Evolutionary conservation across 2,329 filamentous ascomycete genomes (phyloP), one percentile per base, ranked within the genome.

Genomic region (Fusarium denticulatum): DNA sequence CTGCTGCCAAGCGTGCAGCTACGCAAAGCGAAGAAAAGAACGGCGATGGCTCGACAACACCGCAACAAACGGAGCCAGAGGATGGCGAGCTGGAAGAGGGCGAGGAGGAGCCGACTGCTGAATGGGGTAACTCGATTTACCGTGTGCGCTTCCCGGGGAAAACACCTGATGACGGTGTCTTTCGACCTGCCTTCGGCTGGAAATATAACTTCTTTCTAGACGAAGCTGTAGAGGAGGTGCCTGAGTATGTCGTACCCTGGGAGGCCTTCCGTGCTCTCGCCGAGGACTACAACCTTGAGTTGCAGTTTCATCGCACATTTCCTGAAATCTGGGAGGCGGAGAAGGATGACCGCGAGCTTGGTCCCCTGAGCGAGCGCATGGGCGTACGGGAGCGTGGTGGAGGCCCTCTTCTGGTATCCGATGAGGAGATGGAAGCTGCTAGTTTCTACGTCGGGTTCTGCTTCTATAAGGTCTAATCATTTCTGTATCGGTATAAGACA

Each of bases 171-270:
- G 94, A 98, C 80, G 96, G 96, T 60, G 88, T 96, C 37, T 99
- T 99, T 85, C 91, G 96, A 10, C 96, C 96, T 10, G 94, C 96
- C 0, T 98, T 95, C 80, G 96, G 96, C 56, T 98, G 96, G 95
- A 97, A 96, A 82, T 99, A 99, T 85, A 97, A 91, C 80, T 99
- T 97, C 86, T 97, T 95, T 82, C 90, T 99, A 64, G 92, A 96
- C 78, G 96, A 99, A 83, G 96, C 96, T 1, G 96, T 99, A 26
- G 96, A 98, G 81, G 94, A 95, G 80, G 94, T 97, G 13, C 96
- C 96, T 6, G 96, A 99, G 84, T 99, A 97, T 80, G 96, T 99
- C 4, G 96, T 99, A 3, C 96, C 96, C 0, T 99, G 96, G 96
- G 95, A 97, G 81, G 95, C 95, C 2, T 98, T 99, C 85, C 94